Conservation (phyloP, 805 yeast species). For the Metschnikowia picachoensis region DNA sequence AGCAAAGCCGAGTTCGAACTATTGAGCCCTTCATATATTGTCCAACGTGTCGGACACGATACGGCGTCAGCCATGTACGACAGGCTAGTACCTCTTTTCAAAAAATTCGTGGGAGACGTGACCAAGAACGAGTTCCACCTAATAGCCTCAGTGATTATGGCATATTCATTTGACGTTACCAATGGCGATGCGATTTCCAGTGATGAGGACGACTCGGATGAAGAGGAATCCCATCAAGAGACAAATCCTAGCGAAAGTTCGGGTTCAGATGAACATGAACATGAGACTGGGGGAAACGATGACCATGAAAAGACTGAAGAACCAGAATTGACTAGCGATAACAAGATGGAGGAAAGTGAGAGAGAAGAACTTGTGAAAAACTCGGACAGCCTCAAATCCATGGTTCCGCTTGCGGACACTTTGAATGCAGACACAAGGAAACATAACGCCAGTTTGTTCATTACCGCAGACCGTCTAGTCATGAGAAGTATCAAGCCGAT, state of each 20-base stretch:
- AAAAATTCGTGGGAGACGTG: slow-evolving; percentile 14
- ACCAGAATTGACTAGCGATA: neutral
- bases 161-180: slow-evolving; percentile 87
- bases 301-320: neutral
- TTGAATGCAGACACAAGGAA: slow-evolving; percentile 78
- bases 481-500: slow-evolving; percentile 70
- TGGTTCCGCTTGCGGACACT: slow-evolving; percentile 93
- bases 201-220: slow-evolving; percentile 9
- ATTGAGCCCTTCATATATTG: slow-evolving; percentile 67
- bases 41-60: slow-evolving; percentile 66
- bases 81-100: slow-evolving; percentile 5
- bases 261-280: neutral
- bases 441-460: slow-evolving; percentile 70
- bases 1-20: slow-evolving; percentile 48
- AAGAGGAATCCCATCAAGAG: neutral
- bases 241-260: neutral
- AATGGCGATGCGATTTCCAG: slow-evolving; percentile 18
- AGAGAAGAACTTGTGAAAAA: slow-evolving; percentile 18
- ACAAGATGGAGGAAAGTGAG: neutral
- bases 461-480: slow-evolving; percentile 47
- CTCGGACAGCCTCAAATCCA: slow-evolving; percentile 55
- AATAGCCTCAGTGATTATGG: slow-evolving; percentile 78
- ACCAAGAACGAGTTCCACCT: slow-evolving; percentile 59
- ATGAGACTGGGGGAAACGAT: neutral
- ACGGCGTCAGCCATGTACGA: slow-evolving; percentile 60